Evolutionary conservation across 331 rosid genomes (phyloP).

Genomic region (Spiraea crenata): DNA sequence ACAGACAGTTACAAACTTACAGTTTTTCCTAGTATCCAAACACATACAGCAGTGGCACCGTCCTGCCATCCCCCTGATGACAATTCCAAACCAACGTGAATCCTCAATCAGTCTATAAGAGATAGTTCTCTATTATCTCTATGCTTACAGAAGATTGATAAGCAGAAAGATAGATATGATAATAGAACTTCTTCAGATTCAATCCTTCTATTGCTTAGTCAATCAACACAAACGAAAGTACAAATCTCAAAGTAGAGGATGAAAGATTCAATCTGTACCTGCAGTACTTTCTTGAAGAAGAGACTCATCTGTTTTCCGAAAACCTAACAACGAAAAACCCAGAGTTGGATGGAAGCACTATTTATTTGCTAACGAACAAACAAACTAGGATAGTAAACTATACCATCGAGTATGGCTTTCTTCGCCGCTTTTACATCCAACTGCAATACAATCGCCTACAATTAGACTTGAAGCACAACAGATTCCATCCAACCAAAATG

Average conservation of each 20-base stretch:
- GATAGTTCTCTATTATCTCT: background rate
- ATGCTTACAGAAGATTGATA: background rate
- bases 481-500: conserved; percentile 4
- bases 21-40: conserved; percentile 78
- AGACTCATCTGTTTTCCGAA: conserved; percentile 71
- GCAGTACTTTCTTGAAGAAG: conserved; percentile 70
- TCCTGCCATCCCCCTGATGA: conserved; percentile 90
- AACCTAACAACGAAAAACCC: conserved; percentile 45
- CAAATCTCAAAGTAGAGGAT: background rate
- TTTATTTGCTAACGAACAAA: background rate
- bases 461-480: background rate
- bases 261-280: conserved; percentile 34
- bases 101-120: conserved; percentile 8
- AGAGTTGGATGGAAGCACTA: background rate
- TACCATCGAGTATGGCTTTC: conserved; percentile 87
- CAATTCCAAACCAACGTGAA: conserved; percentile 21
- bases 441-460: conserved; percentile 46
- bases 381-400: background rate
- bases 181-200: background rate
- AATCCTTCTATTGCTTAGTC: conserved; percentile 1
- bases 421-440: conserved; percentile 68
- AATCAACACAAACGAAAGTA: background rate
- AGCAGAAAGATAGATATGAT: background rate
- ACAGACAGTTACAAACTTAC: conserved; percentile 42
- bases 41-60: conserved; percentile 89